Percentiles rank a stretch among this genome's conserved stretches.
These are phyloP conservation scores for Epichloe glyceriae DNA, from an alignment of 2,329 filamentous ascomycete genomes.

Conservation along the genomic window DNA sequence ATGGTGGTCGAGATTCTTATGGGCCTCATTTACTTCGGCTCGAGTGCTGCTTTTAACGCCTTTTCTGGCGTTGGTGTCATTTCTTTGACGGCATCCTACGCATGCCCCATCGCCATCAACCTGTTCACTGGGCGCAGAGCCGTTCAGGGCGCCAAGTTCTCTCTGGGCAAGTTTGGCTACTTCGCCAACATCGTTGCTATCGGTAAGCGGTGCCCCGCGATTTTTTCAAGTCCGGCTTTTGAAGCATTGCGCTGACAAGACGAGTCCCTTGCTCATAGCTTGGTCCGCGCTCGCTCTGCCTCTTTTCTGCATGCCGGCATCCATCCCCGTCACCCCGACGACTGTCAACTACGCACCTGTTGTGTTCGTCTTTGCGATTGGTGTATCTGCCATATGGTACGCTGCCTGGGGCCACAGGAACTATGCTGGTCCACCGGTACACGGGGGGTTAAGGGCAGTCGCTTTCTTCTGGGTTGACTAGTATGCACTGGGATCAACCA, in stretches of 20 bases:
- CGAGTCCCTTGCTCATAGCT: conserved; percentile 22
- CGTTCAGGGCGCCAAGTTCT: conserved; percentile 43
- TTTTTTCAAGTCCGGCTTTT: background rate
- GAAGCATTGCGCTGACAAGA: background rate
- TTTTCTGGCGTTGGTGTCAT: conserved; percentile 61
- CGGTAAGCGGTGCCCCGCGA: conserved; percentile 29
- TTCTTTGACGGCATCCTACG: conserved; percentile 55
- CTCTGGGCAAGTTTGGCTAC: conserved; percentile 47
- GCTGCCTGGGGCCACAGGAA: conserved; percentile 56
- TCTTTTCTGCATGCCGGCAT: conserved; percentile 60
- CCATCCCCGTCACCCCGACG: conserved; percentile 41
- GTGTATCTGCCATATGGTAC: conserved; percentile 54
- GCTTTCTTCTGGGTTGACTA: background rate
- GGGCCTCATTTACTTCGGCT: conserved; percentile 57
- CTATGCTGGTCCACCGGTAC: conserved; percentile 49
- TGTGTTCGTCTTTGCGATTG: conserved; percentile 55
- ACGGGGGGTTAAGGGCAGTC: conserved; percentile 18
- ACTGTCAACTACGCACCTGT: conserved; percentile 64
- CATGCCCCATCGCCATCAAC: conserved; percentile 51
- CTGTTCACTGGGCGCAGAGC: conserved; percentile 47
- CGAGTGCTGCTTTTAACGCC: conserved; percentile 56
- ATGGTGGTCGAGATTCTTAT: conserved; percentile 52
- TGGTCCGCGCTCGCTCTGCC: conserved; percentile 59
- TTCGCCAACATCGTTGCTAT: conserved; percentile 52
- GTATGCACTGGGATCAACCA: too few relatives aligned